phyloP scores from a whole-genome alignment of 371 early-diverging fungal genomes.

The Mucor circinelloides region DNA sequence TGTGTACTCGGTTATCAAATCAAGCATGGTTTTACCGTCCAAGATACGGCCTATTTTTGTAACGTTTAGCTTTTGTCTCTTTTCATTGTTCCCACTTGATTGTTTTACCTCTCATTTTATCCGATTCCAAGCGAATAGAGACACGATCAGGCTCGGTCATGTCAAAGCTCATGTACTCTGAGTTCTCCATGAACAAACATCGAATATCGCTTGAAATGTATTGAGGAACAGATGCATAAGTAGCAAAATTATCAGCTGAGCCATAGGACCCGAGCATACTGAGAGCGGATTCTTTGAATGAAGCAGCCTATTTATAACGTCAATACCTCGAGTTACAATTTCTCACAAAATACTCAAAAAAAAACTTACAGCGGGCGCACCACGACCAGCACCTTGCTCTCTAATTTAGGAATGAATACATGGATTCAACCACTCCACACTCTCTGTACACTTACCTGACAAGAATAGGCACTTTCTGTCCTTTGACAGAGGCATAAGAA shows the following conservation, averaged over 20 bases:
- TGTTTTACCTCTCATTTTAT: conserved; percentile 26
- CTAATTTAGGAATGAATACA: conserved; percentile 10
- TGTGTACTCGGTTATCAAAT: conserved; percentile 52
- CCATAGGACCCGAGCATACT: conserved; percentile 34
- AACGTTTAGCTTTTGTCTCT: too few species aligned
- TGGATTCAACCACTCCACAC: too few species aligned
- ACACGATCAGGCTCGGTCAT: conserved; percentile 43
- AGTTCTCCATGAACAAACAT: conserved; percentile 51
- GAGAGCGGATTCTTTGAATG: conserved; percentile 34
- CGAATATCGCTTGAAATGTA: conserved; percentile 50
- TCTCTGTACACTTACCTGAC: conserved; percentile 23
- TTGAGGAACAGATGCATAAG: conserved; percentile 53
- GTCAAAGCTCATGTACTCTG: conserved; percentile 56
- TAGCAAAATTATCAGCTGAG: conserved; percentile 33
- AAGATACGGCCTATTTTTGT: conserved; percentile 44
- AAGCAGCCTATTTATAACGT: conserved; percentile 17
- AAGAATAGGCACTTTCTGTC: conserved; percentile 52
- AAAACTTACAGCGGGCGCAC: conserved; percentile 31
- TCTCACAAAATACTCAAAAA: not conserved
- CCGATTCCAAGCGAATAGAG: conserved; percentile 37
- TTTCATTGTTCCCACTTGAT: not conserved
- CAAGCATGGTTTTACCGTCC: conserved; percentile 45
- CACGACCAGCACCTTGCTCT: conserved; percentile 47
- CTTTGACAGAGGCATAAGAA: conserved; percentile 41
- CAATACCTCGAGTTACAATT: not conserved